Evolutionary conservation across 345 rosid genomes (phyloP), one percentile per base, ranked within the genome.

Genomic region (Salix udensis): DNA sequence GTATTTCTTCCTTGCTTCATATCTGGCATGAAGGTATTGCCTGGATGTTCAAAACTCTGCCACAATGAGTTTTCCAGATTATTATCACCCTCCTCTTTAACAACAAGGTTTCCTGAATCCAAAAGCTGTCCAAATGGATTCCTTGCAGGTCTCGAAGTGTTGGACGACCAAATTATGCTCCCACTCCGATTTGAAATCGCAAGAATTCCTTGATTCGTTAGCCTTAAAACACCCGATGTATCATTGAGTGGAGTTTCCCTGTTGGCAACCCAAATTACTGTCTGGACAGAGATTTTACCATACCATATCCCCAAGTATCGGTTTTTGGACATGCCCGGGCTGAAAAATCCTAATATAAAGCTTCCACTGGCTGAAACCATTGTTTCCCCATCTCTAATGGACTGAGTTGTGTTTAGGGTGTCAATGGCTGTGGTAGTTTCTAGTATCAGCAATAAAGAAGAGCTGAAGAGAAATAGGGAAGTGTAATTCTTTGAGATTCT

Each of bases 41-140:
- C 36, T 66, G 69, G 69, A 34, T 66, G 36, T 19, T 66, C 69
- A 65, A 65, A 65, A 31, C 68, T 65, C 68, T 31, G 68, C 68
- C 68, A 65, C 39, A 11, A 2, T 12, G 10, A 65, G 15, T 15
- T 65, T 31, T 31, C 68, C 11, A 37, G 39, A 28, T 61, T 6
- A 61, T 61, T 23, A 13, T 61, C 65, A 10, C 31, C 28, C 28
- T 24, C 31, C 23, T 61, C 65, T 23, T 61, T 61, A 11, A 61
- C 65, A 23, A 61, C 31, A 23, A 61, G 65, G 48, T 52, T 48
- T 34, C 75, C 24, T 53, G 74, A 46, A 26, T 53, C 62, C 39
- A 16, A 46, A 31, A 31, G 65, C 65, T 18, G 23, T 28, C 28
- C 65, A 61, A 61, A 10, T 42, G 46, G 46, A 42, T 42, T 42